Evolutionary conservation across 306 rosid species (phyloP), one percentile per base, ranked within the genome.

Genomic region (Macrotyloma uniflorum): DNA sequence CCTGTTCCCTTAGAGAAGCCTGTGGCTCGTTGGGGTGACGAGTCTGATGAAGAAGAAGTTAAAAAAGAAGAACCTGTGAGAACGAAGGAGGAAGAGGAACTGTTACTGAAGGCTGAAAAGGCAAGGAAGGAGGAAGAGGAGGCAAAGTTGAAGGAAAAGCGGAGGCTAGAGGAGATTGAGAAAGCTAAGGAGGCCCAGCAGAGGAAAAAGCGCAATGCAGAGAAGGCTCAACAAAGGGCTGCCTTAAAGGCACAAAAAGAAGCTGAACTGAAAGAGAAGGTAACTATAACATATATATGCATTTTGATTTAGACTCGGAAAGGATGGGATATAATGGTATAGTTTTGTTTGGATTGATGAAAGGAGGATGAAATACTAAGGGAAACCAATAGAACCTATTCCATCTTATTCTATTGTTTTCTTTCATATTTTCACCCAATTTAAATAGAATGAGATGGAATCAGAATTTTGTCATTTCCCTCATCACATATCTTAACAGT

Each of bases 261-360:
- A 82, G 97, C 97, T 54, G 95, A 93, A 70, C 88, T 84, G 82
- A 91, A 86, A 86, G 95, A 93, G 85, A 91, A 93, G 92, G 97
- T 91, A 85, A 77, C 20, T 46, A n/a, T 22, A 63, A 55, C 77
- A 62, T 74, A 13, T 14, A 14, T 45, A 45, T 40, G n/a, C n/a
- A 43, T 43, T 3, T 46, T 16, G 24, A 23, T 30, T 50, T 66
- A 5, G 38, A 14, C 16, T 54, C 23, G 19, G 5, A 50, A 8
- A 50, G 23, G 23, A 50, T 18, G 24, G 59, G 6, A 53, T 20
- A 20, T 53, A 20, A 19, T 53, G 28, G 3, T 55, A 55, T 55
- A 11, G 11, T 11, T 33, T 55, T 23, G 5, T 54, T 54, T 20
- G 58, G 58, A 51, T 54, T 54, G 28, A 26, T 20, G 22, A 54